These are phyloP conservation scores for Claviceps spartinae DNA, from an alignment of 2,329 filamentous ascomycete species.

Conservation along the genomic window DNA sequence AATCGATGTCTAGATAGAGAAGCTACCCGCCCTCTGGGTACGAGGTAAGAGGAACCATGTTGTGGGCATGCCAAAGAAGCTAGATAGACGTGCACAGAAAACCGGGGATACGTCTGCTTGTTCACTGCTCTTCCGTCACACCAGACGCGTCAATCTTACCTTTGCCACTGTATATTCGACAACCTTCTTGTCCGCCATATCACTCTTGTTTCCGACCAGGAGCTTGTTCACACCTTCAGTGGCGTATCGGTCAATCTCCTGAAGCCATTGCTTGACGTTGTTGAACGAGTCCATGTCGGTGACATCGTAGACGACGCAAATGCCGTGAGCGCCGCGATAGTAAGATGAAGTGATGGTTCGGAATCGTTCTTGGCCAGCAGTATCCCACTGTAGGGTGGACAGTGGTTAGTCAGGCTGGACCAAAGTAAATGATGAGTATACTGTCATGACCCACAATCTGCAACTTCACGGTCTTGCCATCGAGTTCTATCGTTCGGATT, in stretches of 20 bases:
- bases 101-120: background rate
- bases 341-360: slow-evolving; percentile 99
- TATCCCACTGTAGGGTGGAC: slow-evolving; percentile 67
- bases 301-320: slow-evolving; percentile 99
- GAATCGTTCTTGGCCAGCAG: slow-evolving; percentile 97
- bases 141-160: slow-evolving; percentile 41
- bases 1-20: background rate
- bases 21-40: background rate
- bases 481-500: slow-evolving; percentile 98
- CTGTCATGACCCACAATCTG: slow-evolving; percentile 65
- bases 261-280: slow-evolving; percentile 99
- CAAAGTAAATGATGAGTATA: background rate
- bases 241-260: slow-evolving; percentile 98
- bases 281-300: slow-evolving; percentile 99
- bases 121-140: background rate
- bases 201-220: slow-evolving; percentile 98
- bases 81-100: background rate
- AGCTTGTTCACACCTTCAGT: slow-evolving; percentile 99
- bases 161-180: slow-evolving; percentile 99
- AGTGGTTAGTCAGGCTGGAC: background rate
- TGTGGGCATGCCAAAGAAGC: background rate
- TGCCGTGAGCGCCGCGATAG: slow-evolving; percentile 97
- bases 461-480: slow-evolving; percentile 98
- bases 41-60: no score
- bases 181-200: slow-evolving; percentile 99